Conservation (phyloP, 192 early-diverging fungal genomes). For the Chytriomyces confervae region DNA sequence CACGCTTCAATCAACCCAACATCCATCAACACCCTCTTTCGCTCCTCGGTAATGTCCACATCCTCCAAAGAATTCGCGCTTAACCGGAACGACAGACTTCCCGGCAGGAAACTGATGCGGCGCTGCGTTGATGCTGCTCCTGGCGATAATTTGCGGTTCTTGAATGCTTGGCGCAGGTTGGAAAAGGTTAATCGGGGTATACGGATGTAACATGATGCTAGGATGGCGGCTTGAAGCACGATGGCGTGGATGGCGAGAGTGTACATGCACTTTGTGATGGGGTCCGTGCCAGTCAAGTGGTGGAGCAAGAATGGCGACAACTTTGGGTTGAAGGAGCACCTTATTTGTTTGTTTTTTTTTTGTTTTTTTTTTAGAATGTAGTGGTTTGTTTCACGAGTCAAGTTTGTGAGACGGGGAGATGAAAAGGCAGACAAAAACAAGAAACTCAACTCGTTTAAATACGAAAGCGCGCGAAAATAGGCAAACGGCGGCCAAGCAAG, state of each 20-base stretch:
- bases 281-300: too few species aligned
- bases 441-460: not conserved
- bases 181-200: not conserved
- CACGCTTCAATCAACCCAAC: slow-evolving; percentile 4
- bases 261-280: too few species aligned
- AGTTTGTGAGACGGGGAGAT: slow-evolving; percentile 44
- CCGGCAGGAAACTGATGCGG: not conserved
- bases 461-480: slow-evolving; percentile 62
- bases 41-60: slow-evolving; percentile 55
- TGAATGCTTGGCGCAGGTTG: not conserved
- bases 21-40: slow-evolving; percentile 36
- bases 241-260: too few species aligned
- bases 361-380: too few species aligned
- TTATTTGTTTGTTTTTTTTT: too few species aligned
- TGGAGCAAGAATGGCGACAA: too few species aligned
- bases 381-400: not conserved
- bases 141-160: not conserved
- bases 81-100: slow-evolving; percentile 30
- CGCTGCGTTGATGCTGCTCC: not conserved
- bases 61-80: slow-evolving; percentile 49
- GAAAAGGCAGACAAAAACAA: not conserved
- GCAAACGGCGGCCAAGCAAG: slow-evolving; percentile 78
- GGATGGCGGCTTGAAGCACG: too few species aligned
- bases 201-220: too few species aligned
- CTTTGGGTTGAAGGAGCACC: too few species aligned